Base-by-base conservation (phyloP, 352 stramenopile genomes). In the Phytophthora citricola region DNA sequence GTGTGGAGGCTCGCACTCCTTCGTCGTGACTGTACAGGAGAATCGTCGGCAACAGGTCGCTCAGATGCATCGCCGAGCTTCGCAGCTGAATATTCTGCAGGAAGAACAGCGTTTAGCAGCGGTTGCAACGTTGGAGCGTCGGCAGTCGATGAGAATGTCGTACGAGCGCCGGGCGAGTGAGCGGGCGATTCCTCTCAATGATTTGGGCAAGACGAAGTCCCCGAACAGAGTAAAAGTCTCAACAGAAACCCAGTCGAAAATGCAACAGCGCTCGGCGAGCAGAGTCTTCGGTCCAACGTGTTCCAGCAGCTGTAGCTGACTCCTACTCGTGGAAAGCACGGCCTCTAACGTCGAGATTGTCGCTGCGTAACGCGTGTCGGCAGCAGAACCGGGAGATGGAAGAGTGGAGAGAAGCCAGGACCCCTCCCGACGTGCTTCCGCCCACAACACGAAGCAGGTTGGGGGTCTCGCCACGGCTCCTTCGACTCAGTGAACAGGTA, bases 1-100 rank as follows among this genome's bases (percentile, higher is more conserved):
- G 11, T 92, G 79, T 32, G 83, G 83, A 29, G 69, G 76, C 20
- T 79, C 79, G 2, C 83, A 92, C 53, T 84, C 81, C 9, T 87
- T 91, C 44, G 81, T 90, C 1, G 76, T 90, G 27, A 92, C 78
- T 44, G 76, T 86, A 9, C 75, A 89, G 27, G 83, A 92, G 40
- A 80, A 81, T 31, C 64, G 75, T 10, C 69, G 76, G 0, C 59
- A 82, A 8, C 58, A 87, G 11, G 44, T 92, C 17, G 70, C 75
- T 5, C 58, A 84, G 52, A 41, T 83, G 11, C 77, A 88, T 58
- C 73, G 75, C 12, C 69, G 54, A 47, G 56, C 50, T 1, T 83
- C 76, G 5, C 64, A 71, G 17, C 32, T 70, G 1, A 78, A 81
- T 31, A 66, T 82, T 14, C 53, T 55, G n/a, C 59, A 69, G 15